Conservation (phyloP, 2,329 filamentous ascomycete species). For the Penicillium janthinellum region DNA sequence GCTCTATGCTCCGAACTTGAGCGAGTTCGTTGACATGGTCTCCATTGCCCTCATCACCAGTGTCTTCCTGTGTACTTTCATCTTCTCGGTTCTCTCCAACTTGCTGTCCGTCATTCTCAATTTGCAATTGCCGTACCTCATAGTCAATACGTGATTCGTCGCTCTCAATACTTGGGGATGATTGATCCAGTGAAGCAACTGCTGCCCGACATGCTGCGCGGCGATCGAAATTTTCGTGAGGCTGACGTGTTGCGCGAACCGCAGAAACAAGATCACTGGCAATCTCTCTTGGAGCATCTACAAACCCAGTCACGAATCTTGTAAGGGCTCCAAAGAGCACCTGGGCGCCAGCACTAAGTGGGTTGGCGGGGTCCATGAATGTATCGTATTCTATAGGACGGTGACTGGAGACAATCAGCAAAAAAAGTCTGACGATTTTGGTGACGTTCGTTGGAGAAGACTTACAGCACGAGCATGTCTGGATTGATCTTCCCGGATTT, state of each 20-base stretch:
- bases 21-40: neutral
- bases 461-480: neutral
- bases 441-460: neutral
- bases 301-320: slow-evolving; percentile 77
- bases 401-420: slow-evolving; percentile 39
- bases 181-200: neutral
- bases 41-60: neutral
- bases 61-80: slow-evolving; percentile 3
- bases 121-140: neutral
- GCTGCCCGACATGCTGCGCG: neutral
- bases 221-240: slow-evolving; percentile 55
- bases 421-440: neutral
- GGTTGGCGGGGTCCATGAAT: slow-evolving; percentile 76
- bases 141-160: neutral
- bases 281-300: slow-evolving; percentile 66
- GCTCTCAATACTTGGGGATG: neutral
- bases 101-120: neutral
- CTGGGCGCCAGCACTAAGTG: slow-evolving; percentile 74
- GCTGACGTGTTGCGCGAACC: slow-evolving; percentile 49
- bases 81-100: neutral
- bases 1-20: neutral
- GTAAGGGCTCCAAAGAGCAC: slow-evolving; percentile 80
- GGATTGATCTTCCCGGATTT: slow-evolving; percentile 8
- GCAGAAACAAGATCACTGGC: slow-evolving; percentile 52
- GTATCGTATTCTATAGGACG: slow-evolving; percentile 70